Base-by-base conservation (phyloP, 2,329 filamentous ascomycete genomes). In the Monilinia fructigena region DNA sequence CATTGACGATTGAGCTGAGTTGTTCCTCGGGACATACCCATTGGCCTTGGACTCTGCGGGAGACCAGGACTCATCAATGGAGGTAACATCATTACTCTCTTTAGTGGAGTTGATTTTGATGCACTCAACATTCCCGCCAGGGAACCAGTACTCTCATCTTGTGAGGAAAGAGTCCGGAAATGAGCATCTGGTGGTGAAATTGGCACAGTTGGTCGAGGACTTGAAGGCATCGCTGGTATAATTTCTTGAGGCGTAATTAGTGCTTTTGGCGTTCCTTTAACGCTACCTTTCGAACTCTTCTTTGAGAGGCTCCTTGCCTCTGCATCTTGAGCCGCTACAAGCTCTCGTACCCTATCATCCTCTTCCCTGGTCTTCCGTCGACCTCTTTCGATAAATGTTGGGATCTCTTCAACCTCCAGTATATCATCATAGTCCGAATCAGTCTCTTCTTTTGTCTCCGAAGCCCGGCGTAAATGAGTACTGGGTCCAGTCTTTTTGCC, bases 371-470 rank as follows among this genome's bases (percentile, higher is more conserved):
- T 97, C 77, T 90, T 92, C 72, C 92, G 84, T 67, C 93, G 86
- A 11, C 93, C 94, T 69, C 93, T 85, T 63, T 86, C 80, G 14
- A 70, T 79, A 47, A 83, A 79, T 7, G 79, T 76, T 0, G 83
- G 80, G 60, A 88, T 80, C 69, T 90, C 88, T 55, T 89, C 84
- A 4, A 89, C 86, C 69, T 91, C 89, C 16, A 92, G 78, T 47
- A 90, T 83, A 69, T 93, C 90, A 67, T 95, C 92, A 72, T 93
- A 95, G 70, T 96, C 93, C 0, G 91, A 93, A 68, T 92, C 91
- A 0, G 89, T 88, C 47, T 87, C 85, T 2, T 85, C 83, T 16
- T 88, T 87, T 0, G 79, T 77, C 28, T 79, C 77, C 35, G 79
- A 78, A 2, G 78, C 76, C 55, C 79, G 77, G 55, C 81, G 78